phyloP scores from a whole-genome alignment of 129 eudicot genomes.

The Chrysanthemum makinoi region DNA sequence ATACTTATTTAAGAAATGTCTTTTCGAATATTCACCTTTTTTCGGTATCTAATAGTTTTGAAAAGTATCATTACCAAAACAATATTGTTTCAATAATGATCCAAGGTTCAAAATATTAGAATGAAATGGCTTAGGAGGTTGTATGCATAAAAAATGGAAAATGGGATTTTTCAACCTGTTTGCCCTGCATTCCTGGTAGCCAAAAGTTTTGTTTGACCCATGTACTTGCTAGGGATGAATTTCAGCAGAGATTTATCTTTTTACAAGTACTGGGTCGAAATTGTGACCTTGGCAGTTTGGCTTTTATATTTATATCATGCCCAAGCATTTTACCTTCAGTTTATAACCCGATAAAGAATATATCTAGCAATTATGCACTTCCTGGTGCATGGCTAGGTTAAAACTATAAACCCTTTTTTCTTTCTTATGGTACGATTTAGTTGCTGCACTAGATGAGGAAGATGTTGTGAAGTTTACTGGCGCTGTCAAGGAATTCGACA shows the following conservation, averaged over 20 bases:
- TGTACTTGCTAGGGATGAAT: not conserved
- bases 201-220: not conserved
- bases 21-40: no score
- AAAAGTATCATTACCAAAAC: no score
- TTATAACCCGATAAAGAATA: not conserved
- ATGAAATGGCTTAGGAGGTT: no score
- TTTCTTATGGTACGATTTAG: conserved; percentile 41
- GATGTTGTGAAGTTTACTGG: conserved; percentile 58
- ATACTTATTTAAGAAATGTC: no score
- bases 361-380: no score
- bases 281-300: not conserved
- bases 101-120: no score
- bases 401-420: not conserved
- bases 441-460: conserved; percentile 56
- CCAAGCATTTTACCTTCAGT: not conserved
- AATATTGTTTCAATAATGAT: no score
- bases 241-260: not conserved
- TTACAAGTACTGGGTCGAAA: not conserved
- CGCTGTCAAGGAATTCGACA: conserved; percentile 59
- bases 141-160: no score
- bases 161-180: not conserved
- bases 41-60: no score
- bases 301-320: not conserved
- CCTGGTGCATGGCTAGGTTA: not conserved
- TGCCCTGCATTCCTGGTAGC: not conserved